These are phyloP conservation scores for Xylaria cubensis DNA, from an alignment of 495 filamentous ascomycete species.

Conservation along the genomic window DNA sequence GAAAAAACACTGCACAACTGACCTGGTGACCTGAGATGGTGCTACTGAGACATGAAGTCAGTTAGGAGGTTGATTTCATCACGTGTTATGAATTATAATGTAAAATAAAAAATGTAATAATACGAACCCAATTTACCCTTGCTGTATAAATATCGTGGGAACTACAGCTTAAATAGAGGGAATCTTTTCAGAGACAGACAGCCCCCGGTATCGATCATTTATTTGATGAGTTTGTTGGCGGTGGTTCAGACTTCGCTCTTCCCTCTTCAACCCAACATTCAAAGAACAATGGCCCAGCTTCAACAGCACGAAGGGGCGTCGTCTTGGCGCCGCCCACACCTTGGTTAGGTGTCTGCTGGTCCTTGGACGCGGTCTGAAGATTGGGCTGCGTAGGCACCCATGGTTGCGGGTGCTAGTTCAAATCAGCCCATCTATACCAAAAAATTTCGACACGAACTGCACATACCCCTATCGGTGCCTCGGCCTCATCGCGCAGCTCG, in stretches of 20 bases:
- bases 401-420: constrained; percentile 62
- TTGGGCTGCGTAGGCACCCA: constrained; percentile 68
- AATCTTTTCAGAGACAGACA: neutral
- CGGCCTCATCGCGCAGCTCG: constrained; percentile 76
- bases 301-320: constrained; percentile 63
- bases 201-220: neutral
- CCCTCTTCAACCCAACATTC: constrained; percentile 74
- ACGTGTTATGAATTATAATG: constrained; percentile 12
- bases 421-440: neutral
- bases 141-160: neutral
- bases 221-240: constrained; percentile 5
- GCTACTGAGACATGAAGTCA: neutral
- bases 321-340: constrained; percentile 56
- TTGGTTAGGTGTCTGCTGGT: constrained; percentile 40
- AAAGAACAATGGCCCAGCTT: constrained; percentile 68
- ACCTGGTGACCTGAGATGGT: neutral
- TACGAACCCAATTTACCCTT: constrained; percentile 2
- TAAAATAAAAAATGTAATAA: constrained; percentile 13
- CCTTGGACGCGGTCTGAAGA: constrained; percentile 50
- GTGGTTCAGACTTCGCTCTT: constrained; percentile 39
- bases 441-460: neutral
- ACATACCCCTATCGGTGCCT: constrained; percentile 74
- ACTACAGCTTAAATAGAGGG: neutral
- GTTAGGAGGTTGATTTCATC: neutral
- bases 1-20: neutral